Evolutionary conservation across 305 asterid genomes (phyloP).

Genomic region (Rubia occidens): DNA sequence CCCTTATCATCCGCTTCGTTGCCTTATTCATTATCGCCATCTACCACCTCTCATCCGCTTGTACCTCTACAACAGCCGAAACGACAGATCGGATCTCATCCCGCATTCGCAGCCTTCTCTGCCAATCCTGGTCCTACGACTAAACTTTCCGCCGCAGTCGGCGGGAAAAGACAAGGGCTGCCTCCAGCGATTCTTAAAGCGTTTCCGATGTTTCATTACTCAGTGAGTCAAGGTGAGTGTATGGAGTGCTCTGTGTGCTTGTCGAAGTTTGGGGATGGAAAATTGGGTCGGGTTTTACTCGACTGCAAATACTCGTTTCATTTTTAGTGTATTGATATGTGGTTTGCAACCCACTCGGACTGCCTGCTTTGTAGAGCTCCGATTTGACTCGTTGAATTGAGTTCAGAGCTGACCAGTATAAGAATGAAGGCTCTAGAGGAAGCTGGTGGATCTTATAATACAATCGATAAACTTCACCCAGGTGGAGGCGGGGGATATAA

Average conservation of each 20-base stretch:
- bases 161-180: not conserved
- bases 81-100: not conserved
- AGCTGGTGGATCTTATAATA: not conserved
- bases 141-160: not conserved
- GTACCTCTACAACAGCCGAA: not conserved
- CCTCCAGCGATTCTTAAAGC: not conserved
- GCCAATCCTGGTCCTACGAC: not conserved
- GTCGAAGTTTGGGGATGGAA: constrained; percentile 32
- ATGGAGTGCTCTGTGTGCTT: constrained; percentile 35
- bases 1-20: not conserved
- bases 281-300: constrained; percentile 41
- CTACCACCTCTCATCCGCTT: constrained; percentile 7
- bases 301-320: constrained; percentile 43
- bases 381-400: constrained; percentile 7
- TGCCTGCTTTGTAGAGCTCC: constrained; percentile 48
- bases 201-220: not conserved
- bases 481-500: no score
- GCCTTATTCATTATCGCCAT: not conserved
- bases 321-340: constrained; percentile 35
- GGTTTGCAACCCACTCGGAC: constrained; percentile 37
- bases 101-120: not conserved
- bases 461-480: no score
- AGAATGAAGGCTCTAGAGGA: not conserved
- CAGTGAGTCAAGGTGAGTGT: not conserved
- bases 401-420: not conserved